Evolutionary conservation across 305 asterid species (phyloP).

Genomic region (Nicotiana rustica): DNA sequence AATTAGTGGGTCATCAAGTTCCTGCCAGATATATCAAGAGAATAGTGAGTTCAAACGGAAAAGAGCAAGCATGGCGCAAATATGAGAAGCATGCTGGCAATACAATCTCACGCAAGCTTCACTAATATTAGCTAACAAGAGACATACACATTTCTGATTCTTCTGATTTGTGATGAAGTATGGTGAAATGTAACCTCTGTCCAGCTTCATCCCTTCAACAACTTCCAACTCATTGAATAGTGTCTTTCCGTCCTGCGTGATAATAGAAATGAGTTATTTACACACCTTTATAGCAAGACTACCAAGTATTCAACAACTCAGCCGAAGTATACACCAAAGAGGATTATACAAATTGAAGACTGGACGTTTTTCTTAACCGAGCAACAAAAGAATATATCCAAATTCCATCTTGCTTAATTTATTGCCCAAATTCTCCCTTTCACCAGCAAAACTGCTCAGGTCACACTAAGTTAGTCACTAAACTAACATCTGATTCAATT

Average conservation of each 20-base stretch:
- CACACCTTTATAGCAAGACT: neutral
- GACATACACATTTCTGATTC: constrained; percentile 86
- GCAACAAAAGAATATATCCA: constrained; percentile 1
- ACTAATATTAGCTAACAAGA: constrained; percentile 15
- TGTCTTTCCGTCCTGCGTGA: constrained; percentile 83
- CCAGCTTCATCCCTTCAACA: constrained; percentile 95
- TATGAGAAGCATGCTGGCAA: neutral
- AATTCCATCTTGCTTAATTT: constrained; percentile 1
- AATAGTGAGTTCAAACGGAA: constrained; percentile 14
- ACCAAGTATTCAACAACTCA: neutral
- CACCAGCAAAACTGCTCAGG: neutral
- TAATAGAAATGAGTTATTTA: neutral
- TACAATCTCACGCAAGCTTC: neutral
- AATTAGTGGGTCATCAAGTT: constrained; percentile 79
- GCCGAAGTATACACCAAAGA: neutral
- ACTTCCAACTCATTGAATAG: constrained; percentile 84
- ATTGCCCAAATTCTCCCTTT: neutral
- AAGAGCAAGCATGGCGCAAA: constrained; percentile 8
- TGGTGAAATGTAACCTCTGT: constrained; percentile 89
- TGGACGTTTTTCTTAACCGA: neutral
- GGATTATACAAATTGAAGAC: neutral
- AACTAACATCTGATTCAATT: neutral
- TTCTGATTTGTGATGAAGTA: constrained; percentile 87
- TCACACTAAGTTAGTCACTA: neutral
- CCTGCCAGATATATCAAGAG: constrained; percentile 48